Evolutionary conservation across 139 green algal genomes (phyloP).

Genomic region (Volvox reticuliferus): DNA sequence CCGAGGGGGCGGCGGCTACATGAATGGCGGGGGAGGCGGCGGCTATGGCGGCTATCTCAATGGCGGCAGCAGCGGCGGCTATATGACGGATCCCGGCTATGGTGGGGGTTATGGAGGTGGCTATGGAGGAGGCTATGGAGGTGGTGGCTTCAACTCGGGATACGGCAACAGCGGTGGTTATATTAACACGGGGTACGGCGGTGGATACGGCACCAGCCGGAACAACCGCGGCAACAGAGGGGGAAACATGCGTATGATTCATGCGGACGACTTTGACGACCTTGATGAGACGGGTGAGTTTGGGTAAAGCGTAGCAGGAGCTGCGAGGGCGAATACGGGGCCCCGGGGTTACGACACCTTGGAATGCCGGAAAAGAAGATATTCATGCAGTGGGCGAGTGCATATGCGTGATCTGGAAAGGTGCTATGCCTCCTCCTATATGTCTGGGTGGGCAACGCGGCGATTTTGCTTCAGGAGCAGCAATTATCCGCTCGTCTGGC

Average conservation of each 20-base stretch:
- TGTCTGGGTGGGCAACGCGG: no score
- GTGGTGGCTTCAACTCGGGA: not conserved
- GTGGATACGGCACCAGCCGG: not conserved
- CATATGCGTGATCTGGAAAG: no score
- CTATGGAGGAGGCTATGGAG: not conserved
- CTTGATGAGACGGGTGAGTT: constrained; percentile 6
- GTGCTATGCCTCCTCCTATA: no score
- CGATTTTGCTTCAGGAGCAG: no score
- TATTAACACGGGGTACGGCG: not conserved
- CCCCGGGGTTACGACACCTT: no score
- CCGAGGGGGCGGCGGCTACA: constrained; percentile 19
- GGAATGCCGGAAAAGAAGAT: no score
- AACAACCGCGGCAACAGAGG: not conserved
- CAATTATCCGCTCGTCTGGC: no score
- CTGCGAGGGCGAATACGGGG: no score
- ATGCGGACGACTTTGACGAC: not conserved
- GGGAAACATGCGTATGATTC: not conserved
- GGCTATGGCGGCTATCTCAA: not conserved
- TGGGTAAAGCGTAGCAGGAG: no score
- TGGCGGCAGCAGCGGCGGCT: constrained; percentile 2
- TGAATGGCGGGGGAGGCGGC: not conserved
- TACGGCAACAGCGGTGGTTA: not conserved
- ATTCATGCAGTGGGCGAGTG: no score
- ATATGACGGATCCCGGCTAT: not conserved
- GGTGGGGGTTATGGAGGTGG: not conserved